Evolutionary conservation across 1,139 yeast genomes (phyloP).

Genomic region (Saccharomycopsis phalli): DNA sequence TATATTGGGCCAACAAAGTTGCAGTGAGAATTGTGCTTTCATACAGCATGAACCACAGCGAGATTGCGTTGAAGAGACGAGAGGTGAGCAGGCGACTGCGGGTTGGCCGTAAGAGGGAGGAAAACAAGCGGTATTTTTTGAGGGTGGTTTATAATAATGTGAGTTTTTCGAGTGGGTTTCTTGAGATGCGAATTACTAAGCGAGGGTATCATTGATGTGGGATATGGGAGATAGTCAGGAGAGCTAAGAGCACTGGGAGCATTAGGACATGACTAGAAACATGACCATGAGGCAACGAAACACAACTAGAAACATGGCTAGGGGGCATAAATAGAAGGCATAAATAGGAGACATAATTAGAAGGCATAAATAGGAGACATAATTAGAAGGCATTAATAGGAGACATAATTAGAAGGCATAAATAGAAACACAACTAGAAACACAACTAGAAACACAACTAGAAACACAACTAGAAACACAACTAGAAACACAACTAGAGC

Average conservation of each 20-base stretch:
- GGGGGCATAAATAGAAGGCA: too few relatives aligned
- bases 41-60: constrained; percentile 1
- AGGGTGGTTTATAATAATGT: neutral
- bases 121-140: constrained; percentile 1
- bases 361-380: too few relatives aligned
- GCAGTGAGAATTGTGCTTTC: constrained; percentile 1
- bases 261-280: too few relatives aligned
- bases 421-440: too few relatives aligned
- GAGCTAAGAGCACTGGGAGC: neutral
- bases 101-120: neutral
- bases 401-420: too few relatives aligned
- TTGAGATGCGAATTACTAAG: neutral
- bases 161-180: neutral
- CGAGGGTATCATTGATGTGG: neutral
- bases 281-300: too few relatives aligned
- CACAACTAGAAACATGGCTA: too few relatives aligned
- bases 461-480: too few relatives aligned
- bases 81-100: neutral
- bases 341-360: too few relatives aligned
- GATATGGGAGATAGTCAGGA: neutral
- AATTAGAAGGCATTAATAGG: too few relatives aligned
- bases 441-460: too few relatives aligned
- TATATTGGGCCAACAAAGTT: constrained; percentile 5
- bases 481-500: too few relatives aligned
- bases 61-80: neutral